Evolutionary conservation across 192 early-diverging fungal genomes (phyloP).

Genomic region (Phlyctochytrium arcticum): DNA sequence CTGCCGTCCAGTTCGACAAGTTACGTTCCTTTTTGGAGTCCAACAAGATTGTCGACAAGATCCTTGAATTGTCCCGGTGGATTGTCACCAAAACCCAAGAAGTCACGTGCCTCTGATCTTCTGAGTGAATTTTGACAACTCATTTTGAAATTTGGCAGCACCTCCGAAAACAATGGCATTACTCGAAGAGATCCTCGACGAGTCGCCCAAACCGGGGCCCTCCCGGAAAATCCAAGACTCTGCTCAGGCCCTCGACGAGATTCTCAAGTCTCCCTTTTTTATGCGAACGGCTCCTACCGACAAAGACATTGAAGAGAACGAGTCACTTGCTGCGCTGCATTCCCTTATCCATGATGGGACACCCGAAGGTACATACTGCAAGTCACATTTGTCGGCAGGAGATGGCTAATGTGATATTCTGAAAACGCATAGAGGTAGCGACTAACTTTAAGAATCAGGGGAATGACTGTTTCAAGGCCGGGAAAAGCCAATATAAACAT

Average conservation of each 20-base stretch:
- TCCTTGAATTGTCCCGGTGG: too few species aligned
- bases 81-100: too few species aligned
- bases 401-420: not conserved
- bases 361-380: slow-evolving; percentile 69
- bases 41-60: too few species aligned
- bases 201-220: too few species aligned
- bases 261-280: slow-evolving; percentile 80
- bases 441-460: slow-evolving; percentile 94
- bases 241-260: slow-evolving; percentile 22
- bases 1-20: too few species aligned
- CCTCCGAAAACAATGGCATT: too few species aligned
- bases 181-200: too few species aligned
- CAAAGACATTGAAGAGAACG: slow-evolving; percentile 65
- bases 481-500: slow-evolving; percentile 61
- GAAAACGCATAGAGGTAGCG: slow-evolving; percentile 62
- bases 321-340: slow-evolving; percentile 75
- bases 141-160: too few species aligned
- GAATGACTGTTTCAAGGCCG: slow-evolving; percentile 82
- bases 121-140: too few species aligned
- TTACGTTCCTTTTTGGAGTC: too few species aligned
- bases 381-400: too few species aligned
- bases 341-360: slow-evolving; percentile 87
- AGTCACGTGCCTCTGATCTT: too few species aligned
- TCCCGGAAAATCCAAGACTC: slow-evolving; percentile 13
- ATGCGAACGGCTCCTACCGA: slow-evolving; percentile 77